These are phyloP conservation scores for Ceratobasidium sp. DNA, from an alignment of 1,284 basidiomycete genomes.

Conservation along the genomic window DNA sequence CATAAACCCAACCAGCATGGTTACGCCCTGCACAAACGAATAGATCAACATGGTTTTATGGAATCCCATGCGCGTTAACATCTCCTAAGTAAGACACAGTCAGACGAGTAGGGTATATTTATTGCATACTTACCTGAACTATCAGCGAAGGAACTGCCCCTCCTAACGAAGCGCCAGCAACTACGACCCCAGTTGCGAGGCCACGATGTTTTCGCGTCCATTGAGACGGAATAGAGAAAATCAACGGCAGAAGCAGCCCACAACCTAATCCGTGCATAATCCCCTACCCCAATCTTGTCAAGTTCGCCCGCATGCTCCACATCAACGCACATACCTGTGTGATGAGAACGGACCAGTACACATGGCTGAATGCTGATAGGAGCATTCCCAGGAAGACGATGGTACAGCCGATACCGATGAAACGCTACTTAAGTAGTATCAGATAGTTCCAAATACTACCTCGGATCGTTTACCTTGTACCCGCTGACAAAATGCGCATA, in stretches of 20 bases:
- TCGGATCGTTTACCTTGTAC: neutral
- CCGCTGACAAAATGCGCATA: neutral
- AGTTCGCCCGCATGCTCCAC: conserved; percentile 23
- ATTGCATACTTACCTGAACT: neutral
- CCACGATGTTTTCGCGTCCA: conserved; percentile 51
- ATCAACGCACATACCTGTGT: conserved; percentile 48
- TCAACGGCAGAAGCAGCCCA: conserved; percentile 17
- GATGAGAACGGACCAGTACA: conserved; percentile 52
- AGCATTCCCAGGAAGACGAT: conserved; percentile 47
- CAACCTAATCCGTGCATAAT: conserved; percentile 49
- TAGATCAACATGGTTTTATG: conserved; percentile 50
- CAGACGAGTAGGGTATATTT: too few species aligned
- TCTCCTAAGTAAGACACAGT: conserved; percentile 18
- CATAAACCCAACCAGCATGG: conserved; percentile 45
- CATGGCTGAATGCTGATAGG: conserved; percentile 48
- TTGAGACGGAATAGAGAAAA: conserved; percentile 50
- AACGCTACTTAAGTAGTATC: conserved; percentile 28
- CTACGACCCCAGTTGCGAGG: conserved; percentile 51
- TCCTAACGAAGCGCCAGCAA: conserved; percentile 51
- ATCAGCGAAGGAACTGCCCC: conserved; percentile 13
- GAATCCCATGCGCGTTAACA: conserved; percentile 50
- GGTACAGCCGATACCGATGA: conserved; percentile 48
- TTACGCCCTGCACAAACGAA: conserved; percentile 47
- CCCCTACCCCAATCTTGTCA: conserved; percentile 46
- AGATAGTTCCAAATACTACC: neutral